Evolutionary conservation across 2,329 filamentous ascomycete species (phyloP), one percentile per base, ranked within the genome.

Genomic region (Fusarium albosuccineum): DNA sequence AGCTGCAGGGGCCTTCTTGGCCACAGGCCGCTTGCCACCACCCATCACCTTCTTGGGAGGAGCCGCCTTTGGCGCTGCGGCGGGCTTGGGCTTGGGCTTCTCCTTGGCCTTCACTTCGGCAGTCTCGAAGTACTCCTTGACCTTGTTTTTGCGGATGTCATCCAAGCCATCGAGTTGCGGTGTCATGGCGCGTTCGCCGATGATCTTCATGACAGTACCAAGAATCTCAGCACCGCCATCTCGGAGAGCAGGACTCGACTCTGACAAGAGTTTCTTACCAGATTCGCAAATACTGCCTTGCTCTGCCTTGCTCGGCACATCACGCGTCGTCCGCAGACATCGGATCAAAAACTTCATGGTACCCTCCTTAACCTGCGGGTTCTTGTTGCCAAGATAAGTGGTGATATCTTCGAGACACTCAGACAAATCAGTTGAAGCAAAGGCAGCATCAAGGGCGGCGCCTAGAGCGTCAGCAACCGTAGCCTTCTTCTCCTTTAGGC

Each of bases 181-280:
- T 42, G 92, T 93, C 96, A 99, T 99, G 53, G 92, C 92, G 59
- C 96, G 89, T 79, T 99, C 97, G 41, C 96, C 95, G 82, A 98
- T 92, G 57, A 99, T 98, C 82, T 98, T 99, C 96, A 97, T 98
- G 50, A 99, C 80, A 0, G 94, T 97, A 67, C 97, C 96, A 4
- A 99, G 83, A 34, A 96, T 90, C 78, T 99, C 96, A 13, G 94
- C 94, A 77, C 94, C 96, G 30, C 93, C 94, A 49, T 95, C 91
- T 79, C 96, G 89, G 61, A 97, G 88, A 4, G 87, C 90, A 72
- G 97, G 94, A 70, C 90, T 94, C 0, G 93, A 95, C 76, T 99
- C 96, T 0, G 94, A 91, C 14, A 99, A 84, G 8, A 98, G 83
- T 78, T 97, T 98, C 74, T 95, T 97, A 29, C 89, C 90, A 1